Evolutionary conservation across 2,329 filamentous ascomycete genomes (phyloP).

Genomic region (Madurella fahalii): DNA sequence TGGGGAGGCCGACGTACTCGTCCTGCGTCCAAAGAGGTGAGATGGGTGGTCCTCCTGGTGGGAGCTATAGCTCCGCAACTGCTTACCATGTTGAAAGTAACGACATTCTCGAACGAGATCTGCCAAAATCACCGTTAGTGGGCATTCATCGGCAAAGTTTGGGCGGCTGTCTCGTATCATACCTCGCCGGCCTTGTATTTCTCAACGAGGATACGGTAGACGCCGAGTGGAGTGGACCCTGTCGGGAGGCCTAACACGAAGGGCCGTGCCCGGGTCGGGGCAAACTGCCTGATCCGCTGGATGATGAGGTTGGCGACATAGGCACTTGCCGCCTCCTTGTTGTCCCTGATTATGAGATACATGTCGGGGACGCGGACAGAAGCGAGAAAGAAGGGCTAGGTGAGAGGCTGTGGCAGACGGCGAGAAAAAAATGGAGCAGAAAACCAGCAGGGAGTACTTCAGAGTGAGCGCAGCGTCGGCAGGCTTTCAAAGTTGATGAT

Average conservation of each 20-base stretch:
- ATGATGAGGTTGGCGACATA: constrained; percentile 73
- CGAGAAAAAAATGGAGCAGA: background rate
- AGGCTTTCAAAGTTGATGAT: no score
- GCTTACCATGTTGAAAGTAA: constrained; percentile 57
- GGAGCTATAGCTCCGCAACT: background rate
- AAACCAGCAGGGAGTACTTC: background rate
- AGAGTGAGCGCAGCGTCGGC: no score
- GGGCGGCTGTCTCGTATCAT: background rate
- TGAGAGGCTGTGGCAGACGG: background rate
- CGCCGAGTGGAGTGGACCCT: constrained; percentile 64
- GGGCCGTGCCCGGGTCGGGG: constrained; percentile 58
- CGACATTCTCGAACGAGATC: constrained; percentile 56
- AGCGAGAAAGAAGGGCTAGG: background rate
- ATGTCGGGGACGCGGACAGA: constrained; percentile 37
- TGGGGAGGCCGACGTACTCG: constrained; percentile 70
- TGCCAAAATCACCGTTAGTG: constrained; percentile 6
- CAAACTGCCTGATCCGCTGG: constrained; percentile 65
- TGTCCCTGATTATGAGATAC: constrained; percentile 70
- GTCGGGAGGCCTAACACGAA: constrained; percentile 73
- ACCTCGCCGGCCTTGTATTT: constrained; percentile 54
- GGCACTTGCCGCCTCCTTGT: constrained; percentile 56
- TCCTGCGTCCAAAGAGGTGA: constrained; percentile 55
- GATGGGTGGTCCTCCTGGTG: background rate
- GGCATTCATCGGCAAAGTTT: background rate
- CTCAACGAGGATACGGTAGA: constrained; percentile 65